Evolutionary conservation across 2,329 filamentous ascomycete genomes (phyloP), one percentile per base, ranked within the genome.

Genomic region (Diaporthe australafricana): DNA sequence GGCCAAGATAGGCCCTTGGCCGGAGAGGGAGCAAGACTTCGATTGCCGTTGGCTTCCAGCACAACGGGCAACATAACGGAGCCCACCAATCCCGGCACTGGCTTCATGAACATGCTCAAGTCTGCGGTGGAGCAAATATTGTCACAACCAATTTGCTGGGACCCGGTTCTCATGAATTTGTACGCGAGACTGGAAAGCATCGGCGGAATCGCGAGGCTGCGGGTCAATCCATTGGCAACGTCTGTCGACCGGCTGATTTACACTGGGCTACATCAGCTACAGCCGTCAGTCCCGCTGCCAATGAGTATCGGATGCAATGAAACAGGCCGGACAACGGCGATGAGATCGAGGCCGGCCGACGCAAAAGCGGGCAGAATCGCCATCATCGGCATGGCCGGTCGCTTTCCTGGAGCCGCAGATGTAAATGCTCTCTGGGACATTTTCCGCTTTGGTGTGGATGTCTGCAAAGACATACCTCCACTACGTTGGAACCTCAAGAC

Each of bases 381-480:
- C 1, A 52, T 66, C 32, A 66, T 66, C 8, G 62, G 62, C 7
- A 66, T 66, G 32, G 30, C 62, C 7, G 32, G 62, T 1, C 62
- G 62, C 2, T 66, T 66, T 32, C 62, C 62, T 9, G 62, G n/a
- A 20, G 32, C 62, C 1, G 25, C 45, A 22, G 2, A 16, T 9
- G 27, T 20, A 14, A 52, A 68, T 11, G 66, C 38, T 1, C 6
- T 68, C 20, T 68, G 66, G 66, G 52, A 68, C 16, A n/a, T 70
- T 5, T 30, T 70, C 14, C 48, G 73, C 27, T 30, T 73, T 9
- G 77, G 77, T 5, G 68, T 76, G 4, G 77, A 78, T 60, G 74
- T 79, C 1, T 76, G 78, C 73, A 74, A 72, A 45, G 27, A 40
- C 12, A 50, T 65, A 4, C 68, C 68, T 3, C 35, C 47, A 1